Base-by-base conservation (phyloP, 2,329 filamentous ascomycete species). In the Clarireedia monteithiana region DNA sequence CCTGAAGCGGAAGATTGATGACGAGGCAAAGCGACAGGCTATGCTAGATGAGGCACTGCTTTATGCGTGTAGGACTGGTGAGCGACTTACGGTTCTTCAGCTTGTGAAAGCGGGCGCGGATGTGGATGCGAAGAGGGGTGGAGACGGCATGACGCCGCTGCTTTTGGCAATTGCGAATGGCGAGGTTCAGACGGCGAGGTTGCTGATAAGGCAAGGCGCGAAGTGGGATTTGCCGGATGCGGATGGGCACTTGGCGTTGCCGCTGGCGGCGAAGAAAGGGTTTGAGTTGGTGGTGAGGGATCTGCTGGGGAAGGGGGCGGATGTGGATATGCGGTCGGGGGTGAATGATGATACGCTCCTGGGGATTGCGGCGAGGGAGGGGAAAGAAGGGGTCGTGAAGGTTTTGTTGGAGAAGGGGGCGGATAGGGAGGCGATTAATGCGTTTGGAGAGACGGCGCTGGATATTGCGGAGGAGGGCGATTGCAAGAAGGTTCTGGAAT, bases 381-480 rank as follows among this genome's bases (percentile, higher is more conserved):
- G 56, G 20, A 45, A 58, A 27, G 34, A 59, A 40, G 56, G 59
- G 44, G 56, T 54, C 39, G 48, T 62, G 2, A 50, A 46, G 26
- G 49, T 60, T 26, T 51, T 60, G 26, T 44, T 59, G 38, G 40
- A 56, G 12, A 57, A 53, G n/a, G 45, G 55, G 2, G 56, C 51
- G 10, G 46, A 52, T 47, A 49, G 4, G n/a, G 48, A 46, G 1
- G 14, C 49, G 17, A 30, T 36, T 26, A 59, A 62, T 44, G 57
- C 39, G 34, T 58, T 58, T 55, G 61, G 52, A 6, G 61, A 59
- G 5, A 53, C 40, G 23, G 60, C 55, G 15, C 24, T 59, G 34
- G 57, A 62, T 63, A 40, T 60, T 54, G 61, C 58, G n/a, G 57
- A 59, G 39, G 57, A 60, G 53, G 58, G 55, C 5, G 57, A 54